Base-by-base conservation (phyloP, 2,329 filamentous ascomycete genomes). In the Drechslerella coelobrocha region DNA sequence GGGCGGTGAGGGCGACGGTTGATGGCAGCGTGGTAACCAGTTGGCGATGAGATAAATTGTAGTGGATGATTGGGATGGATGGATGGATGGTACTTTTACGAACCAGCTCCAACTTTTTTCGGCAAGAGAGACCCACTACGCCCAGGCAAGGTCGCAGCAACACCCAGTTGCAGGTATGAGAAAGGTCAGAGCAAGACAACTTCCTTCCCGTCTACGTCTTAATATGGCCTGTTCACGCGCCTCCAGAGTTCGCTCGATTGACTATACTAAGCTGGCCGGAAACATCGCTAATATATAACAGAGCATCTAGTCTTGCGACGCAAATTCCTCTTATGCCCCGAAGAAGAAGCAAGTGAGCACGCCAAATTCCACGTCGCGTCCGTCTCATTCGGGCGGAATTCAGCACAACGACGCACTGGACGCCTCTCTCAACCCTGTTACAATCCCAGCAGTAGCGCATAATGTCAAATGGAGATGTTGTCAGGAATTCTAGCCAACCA, bases 401-500 rank as follows among this genome's bases (percentile, higher is more conserved):
- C 24, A 51, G 24, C 47, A 10, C 14, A 14, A 8, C 12, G 27
- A 24, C 47, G 47, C 47, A 31, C 23, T 27, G 21, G n/a, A 48
- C 7, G 10, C 43, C 17, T 48, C 17, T n/a, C 43, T 21, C 19
- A 10, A 48, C n/a, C 14, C 10, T 23, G 3, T 24, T 14, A 31
- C 47, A 24, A n/a, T 6, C 6, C 47, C 47, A 3, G 2, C 24
- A 34, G 56, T 50, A 37, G 43, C 41, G 57, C 57, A 59, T 56
- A 19, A 59, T 61, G 54, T 54, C 47, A 59, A 61, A 76, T 73
- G 73, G 76, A 73, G 66, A 73, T 76, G 53, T 73, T 76, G 50
- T 74, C 75, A 56, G 75, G 82, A 78, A 85, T 86, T 76, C 83
- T 87, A 76, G 84, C 86, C 78, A 84, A 84, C 76, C 85, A 89